Evolutionary conservation across 345 rosid species (phyloP).

Genomic region (Eucalyptus tenuipes): DNA sequence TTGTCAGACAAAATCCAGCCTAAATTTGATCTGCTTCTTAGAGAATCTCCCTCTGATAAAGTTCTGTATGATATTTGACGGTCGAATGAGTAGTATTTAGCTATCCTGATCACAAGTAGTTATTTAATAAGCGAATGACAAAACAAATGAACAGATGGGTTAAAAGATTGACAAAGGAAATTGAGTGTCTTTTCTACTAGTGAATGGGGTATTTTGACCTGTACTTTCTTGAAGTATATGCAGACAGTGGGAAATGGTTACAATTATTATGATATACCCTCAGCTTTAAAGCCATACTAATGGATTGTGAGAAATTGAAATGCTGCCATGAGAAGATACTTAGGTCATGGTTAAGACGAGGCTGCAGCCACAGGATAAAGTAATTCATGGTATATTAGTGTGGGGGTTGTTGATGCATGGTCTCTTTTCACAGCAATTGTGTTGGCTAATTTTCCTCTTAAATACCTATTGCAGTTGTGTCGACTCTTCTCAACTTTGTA

Average conservation of each 20-base stretch:
- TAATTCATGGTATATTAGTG: background rate
- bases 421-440: background rate
- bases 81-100: background rate
- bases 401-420: background rate
- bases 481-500: conserved; percentile 66
- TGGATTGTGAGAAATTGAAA: background rate
- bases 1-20: background rate
- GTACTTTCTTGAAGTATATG: background rate
- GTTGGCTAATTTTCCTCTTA: background rate
- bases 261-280: background rate
- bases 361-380: background rate
- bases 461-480: conserved; percentile 38
- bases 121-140: background rate
- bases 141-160: background rate
- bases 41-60: background rate
- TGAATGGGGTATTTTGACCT: background rate
- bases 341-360: background rate
- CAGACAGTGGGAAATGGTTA: background rate
- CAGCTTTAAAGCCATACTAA: background rate
- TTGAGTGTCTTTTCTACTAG: background rate
- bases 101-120: background rate
- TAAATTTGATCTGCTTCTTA: background rate
- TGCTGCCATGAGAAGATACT: background rate
- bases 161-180: background rate
- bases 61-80: background rate